phyloP scores from a whole-genome alignment of 768 basidiomycete genomes.

The Rhizopogon vesiculosus region DNA sequence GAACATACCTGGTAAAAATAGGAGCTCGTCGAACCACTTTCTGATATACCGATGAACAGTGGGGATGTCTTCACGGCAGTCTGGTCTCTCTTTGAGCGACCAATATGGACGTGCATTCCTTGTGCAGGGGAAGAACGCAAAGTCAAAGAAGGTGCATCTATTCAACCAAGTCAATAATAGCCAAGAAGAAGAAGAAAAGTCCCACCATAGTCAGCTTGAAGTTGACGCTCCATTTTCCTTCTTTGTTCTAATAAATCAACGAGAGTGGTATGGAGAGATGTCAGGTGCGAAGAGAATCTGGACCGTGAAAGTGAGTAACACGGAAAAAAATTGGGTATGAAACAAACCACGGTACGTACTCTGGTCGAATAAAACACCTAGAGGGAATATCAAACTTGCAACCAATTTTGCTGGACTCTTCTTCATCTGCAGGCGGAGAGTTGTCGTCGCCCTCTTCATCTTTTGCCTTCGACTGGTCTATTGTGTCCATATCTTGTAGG shows the following conservation, averaged over 20 bases:
- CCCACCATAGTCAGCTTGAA: conserved; percentile 55
- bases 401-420: not conserved
- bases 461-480: conserved; percentile 5
- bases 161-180: not conserved
- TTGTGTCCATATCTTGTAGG: conserved; percentile 28
- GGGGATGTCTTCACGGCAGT: conserved; percentile 39
- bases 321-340: not conserved
- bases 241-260: conserved; percentile 39
- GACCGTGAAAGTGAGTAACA: not conserved
- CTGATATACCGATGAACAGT: conserved; percentile 54
- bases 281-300: conserved; percentile 59
- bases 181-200: not conserved
- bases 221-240: conserved; percentile 46
- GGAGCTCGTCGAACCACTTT: conserved; percentile 59
- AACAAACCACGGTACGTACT: conserved; percentile 32
- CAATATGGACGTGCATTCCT: conserved; percentile 74
- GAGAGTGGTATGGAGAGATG: conserved; percentile 43
- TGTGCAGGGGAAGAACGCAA: conserved; percentile 63
- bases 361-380: conserved; percentile 63
- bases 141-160: conserved; percentile 70
- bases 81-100: conserved; percentile 59
- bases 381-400: conserved; percentile 24
- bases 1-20: conserved; percentile 59
- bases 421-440: conserved; percentile 10
- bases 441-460: conserved; percentile 22